A percentile compares a stretch with the other conserved stretches of the same genome.
Conservation (phyloP, 139 green algal genomes). For the Chlorella sp. region DNA sequence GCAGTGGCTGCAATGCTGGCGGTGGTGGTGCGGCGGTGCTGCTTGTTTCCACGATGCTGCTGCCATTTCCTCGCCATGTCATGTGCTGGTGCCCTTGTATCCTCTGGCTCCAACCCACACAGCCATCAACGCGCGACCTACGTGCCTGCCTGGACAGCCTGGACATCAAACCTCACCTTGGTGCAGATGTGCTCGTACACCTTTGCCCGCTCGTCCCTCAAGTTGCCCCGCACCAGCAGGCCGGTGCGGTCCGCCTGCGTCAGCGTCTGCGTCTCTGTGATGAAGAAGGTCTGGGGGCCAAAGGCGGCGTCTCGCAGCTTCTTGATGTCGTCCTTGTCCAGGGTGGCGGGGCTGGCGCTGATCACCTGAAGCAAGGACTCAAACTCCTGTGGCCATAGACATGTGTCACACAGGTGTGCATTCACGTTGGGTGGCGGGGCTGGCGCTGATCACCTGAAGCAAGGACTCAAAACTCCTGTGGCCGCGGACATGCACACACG, state of each 20-base stretch:
- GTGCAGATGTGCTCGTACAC: conserved; percentile 29
- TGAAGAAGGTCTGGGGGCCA: conserved; percentile 70
- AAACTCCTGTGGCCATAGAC: conserved; percentile 54
- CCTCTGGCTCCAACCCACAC: too few relatives aligned
- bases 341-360: not conserved
- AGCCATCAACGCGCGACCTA: too few relatives aligned
- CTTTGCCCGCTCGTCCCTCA: conserved; percentile 50
- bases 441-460: conserved; percentile 19
- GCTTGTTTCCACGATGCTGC: too few relatives aligned
- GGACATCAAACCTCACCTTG: conserved; percentile 23
- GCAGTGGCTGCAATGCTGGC: too few relatives aligned
- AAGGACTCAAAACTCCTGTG: conserved; percentile 69
- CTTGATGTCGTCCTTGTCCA: conserved; percentile 49
- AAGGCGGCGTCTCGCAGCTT: conserved; percentile 69
- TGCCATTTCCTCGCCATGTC: too few relatives aligned
- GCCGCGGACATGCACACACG: too few relatives aligned
- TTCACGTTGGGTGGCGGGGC: not conserved
- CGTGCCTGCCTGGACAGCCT: too few relatives aligned
- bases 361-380: conserved; percentile 45
- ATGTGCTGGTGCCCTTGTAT: too few relatives aligned
- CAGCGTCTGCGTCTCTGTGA: conserved; percentile 61
- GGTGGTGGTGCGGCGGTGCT: too few relatives aligned
- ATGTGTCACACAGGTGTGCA: too few relatives aligned
- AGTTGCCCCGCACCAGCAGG: conserved; percentile 75
- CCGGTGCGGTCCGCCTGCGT: conserved; percentile 29